Conservation (phyloP, 2,329 filamentous ascomycete genomes). For the Aspergillus brasiliensis region DNA sequence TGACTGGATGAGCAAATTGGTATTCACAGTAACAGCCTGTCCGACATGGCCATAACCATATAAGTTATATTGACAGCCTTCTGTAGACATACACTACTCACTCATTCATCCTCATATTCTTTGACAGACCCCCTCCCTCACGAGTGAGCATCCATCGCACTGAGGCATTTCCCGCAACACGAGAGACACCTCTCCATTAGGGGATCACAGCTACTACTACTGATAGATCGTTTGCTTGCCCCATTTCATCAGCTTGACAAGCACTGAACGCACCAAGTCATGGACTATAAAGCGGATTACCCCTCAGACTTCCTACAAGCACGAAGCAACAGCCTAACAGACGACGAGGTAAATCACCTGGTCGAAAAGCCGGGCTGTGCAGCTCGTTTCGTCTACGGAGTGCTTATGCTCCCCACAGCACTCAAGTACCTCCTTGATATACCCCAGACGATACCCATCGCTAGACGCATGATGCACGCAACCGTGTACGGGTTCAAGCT, state of each 20-base stretch:
- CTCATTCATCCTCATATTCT: not conserved
- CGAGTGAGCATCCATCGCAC: not conserved
- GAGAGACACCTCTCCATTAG: not conserved
- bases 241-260: no score
- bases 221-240: no score
- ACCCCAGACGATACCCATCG: slow-evolving; percentile 20
- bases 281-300: slow-evolving; percentile 25
- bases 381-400: slow-evolving; percentile 32
- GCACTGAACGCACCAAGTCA: not conserved
- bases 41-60: no score
- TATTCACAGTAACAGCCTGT: no score
- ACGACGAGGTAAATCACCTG: slow-evolving; percentile 21
- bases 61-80: not conserved
- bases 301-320: slow-evolving; percentile 29
- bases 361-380: slow-evolving; percentile 20
- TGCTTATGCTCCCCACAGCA: slow-evolving; percentile 34
- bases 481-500: slow-evolving; percentile 30
- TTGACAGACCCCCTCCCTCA: not conserved
- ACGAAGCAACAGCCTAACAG: slow-evolving; percentile 25
- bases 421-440: slow-evolving; percentile 30
- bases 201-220: not conserved
- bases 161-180: not conserved
- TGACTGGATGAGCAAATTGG: no score
- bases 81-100: not conserved
- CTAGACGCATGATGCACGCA: slow-evolving; percentile 30